Conservation (phyloP, 2,329 filamentous ascomycete genomes). For the Dactylonectria estremocensis region DNA sequence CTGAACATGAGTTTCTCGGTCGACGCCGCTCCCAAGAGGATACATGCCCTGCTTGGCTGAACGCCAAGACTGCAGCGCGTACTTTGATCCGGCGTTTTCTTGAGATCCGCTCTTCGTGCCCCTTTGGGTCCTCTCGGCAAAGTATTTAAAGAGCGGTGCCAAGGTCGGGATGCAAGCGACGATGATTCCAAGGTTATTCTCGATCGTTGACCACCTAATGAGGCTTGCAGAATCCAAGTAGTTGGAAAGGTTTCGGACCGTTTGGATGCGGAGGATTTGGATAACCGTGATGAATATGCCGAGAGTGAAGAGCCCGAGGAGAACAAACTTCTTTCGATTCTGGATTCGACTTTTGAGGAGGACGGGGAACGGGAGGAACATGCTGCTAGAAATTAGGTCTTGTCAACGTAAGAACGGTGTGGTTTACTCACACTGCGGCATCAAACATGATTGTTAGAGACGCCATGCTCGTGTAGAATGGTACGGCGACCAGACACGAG, state of each 20-base stretch:
- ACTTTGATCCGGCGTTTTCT: slow-evolving; percentile 35
- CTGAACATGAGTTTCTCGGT: background rate
- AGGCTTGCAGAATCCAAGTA: slow-evolving; percentile 61
- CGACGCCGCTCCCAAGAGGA: slow-evolving; percentile 34
- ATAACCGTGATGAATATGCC: slow-evolving; percentile 67
- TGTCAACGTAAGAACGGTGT: too few species aligned
- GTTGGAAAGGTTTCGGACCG: slow-evolving; percentile 60
- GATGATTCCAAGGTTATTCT: slow-evolving; percentile 61
- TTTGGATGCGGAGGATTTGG: slow-evolving; percentile 66
- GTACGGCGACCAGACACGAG: slow-evolving; percentile 57
- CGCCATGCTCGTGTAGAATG: slow-evolving; percentile 61
- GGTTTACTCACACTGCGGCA: slow-evolving; percentile 55
- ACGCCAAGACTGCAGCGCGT: slow-evolving; percentile 49
- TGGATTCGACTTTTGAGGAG: slow-evolving; percentile 56
- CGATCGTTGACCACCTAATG: slow-evolving; percentile 63
- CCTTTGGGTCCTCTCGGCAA: slow-evolving; percentile 48
- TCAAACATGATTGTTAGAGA: slow-evolving; percentile 60
- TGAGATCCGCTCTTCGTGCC: slow-evolving; percentile 37
- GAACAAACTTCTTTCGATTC: slow-evolving; percentile 58
- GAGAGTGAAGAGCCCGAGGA: slow-evolving; percentile 61
- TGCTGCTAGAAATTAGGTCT: slow-evolving; percentile 45
- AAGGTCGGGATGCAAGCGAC: slow-evolving; percentile 60
- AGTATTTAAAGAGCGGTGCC: slow-evolving; percentile 58
- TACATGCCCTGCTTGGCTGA: slow-evolving; percentile 39
- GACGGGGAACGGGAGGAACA: slow-evolving; percentile 59